Evolutionary conservation across 179 eudicot genomes (phyloP), one percentile per base, ranked within the genome.

Genomic region (Beta macrorhiza): DNA sequence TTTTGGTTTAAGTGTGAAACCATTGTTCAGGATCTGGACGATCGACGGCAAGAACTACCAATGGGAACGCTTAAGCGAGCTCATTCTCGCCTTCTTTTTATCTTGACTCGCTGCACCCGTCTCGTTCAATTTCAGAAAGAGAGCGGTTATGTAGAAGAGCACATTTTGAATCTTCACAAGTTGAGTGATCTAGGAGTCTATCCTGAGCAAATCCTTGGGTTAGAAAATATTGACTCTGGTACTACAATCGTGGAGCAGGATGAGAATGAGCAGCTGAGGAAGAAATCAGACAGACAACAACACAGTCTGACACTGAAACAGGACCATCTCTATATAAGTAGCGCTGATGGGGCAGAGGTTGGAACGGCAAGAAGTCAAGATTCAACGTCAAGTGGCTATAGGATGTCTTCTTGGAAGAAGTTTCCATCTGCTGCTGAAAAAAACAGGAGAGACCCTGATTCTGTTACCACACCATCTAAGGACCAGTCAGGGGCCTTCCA

Each of bases 161-260:
- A 88, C 78, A 79, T 87, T 80, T 58, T 91, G 79, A 88, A 87
- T 82, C 85, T 92, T 78, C 96, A 94, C 88, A 93, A 94, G 81
- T 84, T 91, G 74, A 94, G 99, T 85, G 98, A 96, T 90, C 91
- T 94, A 78, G 99, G 99, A 58, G 90, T 93, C 61, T 97, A 97
- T 89, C 89, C 97, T 51, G 97, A 90, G 83, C 78, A 83, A 72
- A 32, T 79, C 63, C 42, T 72, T 51, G 89, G 80, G 75, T 29
- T 74, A 77, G 81, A 84, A 42, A 80, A 81, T 67, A 88, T 77
- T 53, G 88, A 80, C 17, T 70, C 84, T 72, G 62, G 49, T 72
- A 81, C 82, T 61, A 72, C 79, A 29, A 52, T 58, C 59, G 83
- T 45, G 62, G 84, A 74, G 67, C 85, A 86, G 84, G 87, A 90